Base-by-base conservation (phyloP, 1,284 basidiomycete species). In the Caloboletus inedulis region DNA sequence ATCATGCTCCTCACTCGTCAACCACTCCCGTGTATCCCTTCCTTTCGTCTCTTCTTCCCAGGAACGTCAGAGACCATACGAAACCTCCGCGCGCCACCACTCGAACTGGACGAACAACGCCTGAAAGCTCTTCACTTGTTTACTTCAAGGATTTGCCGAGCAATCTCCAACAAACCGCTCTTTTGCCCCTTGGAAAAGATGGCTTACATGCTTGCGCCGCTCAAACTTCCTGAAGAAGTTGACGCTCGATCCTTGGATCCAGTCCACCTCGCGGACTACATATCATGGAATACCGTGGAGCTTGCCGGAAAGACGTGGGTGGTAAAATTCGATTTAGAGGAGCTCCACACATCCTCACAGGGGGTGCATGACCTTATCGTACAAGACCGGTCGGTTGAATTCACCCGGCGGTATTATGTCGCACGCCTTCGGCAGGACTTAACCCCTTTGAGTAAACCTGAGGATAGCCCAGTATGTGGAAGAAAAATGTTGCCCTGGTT, bases 381-480 rank as follows among this genome's bases (percentile, higher is more conserved):
- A 31, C 84, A 88, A 65, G 89, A 91, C 62, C 75, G 87, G 51
- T 77, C 76, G 71, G 78, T 81, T n/a, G 89, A 91, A 65, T 89
- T 85, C 61, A 90, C 87, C 2, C 74, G 84, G 57, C 75, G 85
- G 49, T 87, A 84, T 64, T 78, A 77, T 59, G 77, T 78, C 29
- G 64, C 80, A 27, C 70, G 65, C 44, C 63, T 90, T 34, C 74
- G 89, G 50, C 69, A 64, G 23, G 89, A 92, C 66, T 63, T 91
- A 61, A 84, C 75, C 6, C 89, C 89, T 29, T 66, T 87, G 47
- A 89, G 85, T 63, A 84, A 82, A 61, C 83, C 83, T 7, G 71
- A 67, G 25, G 85, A 87, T 63, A 84, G 81, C 54, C 71, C 73
- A 33, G 88, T 88, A 64, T 61, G 82, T 77, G 43, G 49, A 27